phyloP scores from a whole-genome alignment of 371 early-diverging fungal genomes.

The Mortierella sp. region DNA sequence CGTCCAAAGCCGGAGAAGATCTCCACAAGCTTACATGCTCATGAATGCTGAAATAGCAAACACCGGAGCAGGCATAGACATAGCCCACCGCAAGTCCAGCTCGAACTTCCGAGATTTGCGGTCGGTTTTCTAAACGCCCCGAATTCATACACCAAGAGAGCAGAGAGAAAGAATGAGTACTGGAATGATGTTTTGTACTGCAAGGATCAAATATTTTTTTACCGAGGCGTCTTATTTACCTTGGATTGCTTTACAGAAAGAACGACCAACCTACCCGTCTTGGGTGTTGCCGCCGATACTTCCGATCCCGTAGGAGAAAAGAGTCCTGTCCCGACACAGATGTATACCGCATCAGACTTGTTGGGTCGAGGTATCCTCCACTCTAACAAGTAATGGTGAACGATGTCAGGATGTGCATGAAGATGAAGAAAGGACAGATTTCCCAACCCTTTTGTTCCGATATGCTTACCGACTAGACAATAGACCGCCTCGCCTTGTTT shows the following conservation, averaged over 20 bases:
- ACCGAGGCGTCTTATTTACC: no score
- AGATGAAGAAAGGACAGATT: background rate
- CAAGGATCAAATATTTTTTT: no score
- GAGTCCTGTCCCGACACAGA: conserved; percentile 44
- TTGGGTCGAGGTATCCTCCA: conserved; percentile 41
- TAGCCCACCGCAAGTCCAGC: conserved; percentile 38
- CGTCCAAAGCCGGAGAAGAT: background rate
- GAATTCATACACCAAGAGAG: background rate
- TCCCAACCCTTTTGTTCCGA: background rate
- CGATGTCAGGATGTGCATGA: background rate
- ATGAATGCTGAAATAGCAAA: conserved; percentile 37
- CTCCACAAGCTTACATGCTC: conserved; percentile 18
- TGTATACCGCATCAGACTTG: conserved; percentile 29
- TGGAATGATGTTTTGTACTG: no score
- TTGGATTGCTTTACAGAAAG: conserved; percentile 41
- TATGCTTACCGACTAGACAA: conserved; percentile 20
- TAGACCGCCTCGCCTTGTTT: conserved; percentile 41
- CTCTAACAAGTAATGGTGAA: conserved; percentile 8
- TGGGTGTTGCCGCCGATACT: conserved; percentile 32
- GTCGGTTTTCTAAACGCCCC: conserved; percentile 23
- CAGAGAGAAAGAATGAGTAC: background rate
- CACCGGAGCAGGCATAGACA: conserved; percentile 42
- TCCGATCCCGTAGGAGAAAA: conserved; percentile 41
- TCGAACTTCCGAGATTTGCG: conserved; percentile 17
- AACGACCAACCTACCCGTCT: conserved; percentile 30